These are phyloP conservation scores for Immersiella caudata DNA, from an alignment of 495 filamentous ascomycete species.

Conservation along the genomic window DNA sequence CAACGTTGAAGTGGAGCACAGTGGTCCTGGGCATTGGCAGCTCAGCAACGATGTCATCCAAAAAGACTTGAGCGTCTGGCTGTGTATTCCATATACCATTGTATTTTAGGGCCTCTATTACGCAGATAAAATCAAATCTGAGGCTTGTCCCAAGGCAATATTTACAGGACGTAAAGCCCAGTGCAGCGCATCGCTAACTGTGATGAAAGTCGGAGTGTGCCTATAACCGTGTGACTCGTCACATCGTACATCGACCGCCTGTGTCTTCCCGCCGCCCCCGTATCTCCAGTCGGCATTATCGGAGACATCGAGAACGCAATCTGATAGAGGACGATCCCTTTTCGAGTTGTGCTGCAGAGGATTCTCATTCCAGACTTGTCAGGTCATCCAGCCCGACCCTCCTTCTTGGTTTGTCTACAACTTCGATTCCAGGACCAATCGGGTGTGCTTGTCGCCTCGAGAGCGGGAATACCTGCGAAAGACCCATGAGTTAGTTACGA, in stretches of 20 bases:
- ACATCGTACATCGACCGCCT: not conserved
- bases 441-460: conserved; percentile 48
- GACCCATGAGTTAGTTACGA: conserved; percentile 11
- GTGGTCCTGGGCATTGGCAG: not conserved
- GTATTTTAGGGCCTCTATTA: not conserved
- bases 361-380: conserved; percentile 52
- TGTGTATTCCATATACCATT: not conserved
- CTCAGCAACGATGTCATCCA: not conserved
- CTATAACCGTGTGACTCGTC: not conserved
- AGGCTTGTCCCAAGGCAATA: not conserved
- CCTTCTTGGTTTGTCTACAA: conserved; percentile 43
- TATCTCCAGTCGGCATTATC: not conserved
- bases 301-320: not conserved
- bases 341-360: not conserved
- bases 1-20: no score
- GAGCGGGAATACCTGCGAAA: conserved; percentile 53
- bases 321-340: not conserved
- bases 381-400: conserved; percentile 46
- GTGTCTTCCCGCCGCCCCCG: not conserved
- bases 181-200: not conserved
- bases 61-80: not conserved
- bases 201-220: not conserved
- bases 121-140: not conserved
- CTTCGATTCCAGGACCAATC: conserved; percentile 58
- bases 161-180: conserved; percentile 24